These are phyloP conservation scores for Polyporus arcularius DNA, from an alignment of 768 basidiomycete genomes.

Conservation along the genomic window DNA sequence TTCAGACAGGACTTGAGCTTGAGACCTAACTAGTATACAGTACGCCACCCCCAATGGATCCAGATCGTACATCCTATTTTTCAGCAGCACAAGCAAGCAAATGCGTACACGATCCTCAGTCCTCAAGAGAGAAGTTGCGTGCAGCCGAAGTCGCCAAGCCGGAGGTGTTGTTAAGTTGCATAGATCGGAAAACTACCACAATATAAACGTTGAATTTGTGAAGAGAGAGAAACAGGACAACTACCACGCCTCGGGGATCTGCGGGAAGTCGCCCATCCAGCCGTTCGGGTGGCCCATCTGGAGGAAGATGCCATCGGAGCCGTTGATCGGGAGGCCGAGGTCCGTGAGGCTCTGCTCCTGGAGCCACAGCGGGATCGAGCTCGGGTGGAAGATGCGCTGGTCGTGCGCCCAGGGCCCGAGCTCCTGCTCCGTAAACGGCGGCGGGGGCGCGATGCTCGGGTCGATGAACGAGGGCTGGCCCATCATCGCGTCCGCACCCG, in stretches of 20 bases:
- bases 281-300: slow-evolving; percentile 69
- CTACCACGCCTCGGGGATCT: slow-evolving; percentile 87
- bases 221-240: background rate
- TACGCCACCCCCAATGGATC: background rate
- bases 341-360: slow-evolving; percentile 93
- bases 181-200: too few relatives aligned
- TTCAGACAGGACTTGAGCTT: background rate
- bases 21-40: background rate
- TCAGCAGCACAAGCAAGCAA: background rate
- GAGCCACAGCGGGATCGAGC: slow-evolving; percentile 86
- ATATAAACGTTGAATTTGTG: too few relatives aligned
- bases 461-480: slow-evolving; percentile 54
- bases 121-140: background rate
- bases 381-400: slow-evolving; percentile 67
- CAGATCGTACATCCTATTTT: slow-evolving; percentile 1
- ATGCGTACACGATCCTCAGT: too few relatives aligned
- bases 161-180: too few relatives aligned
- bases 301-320: slow-evolving; percentile 88
- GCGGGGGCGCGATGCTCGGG: slow-evolving; percentile 40
- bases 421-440: slow-evolving; percentile 83
- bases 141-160: background rate
- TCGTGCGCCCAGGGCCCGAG: slow-evolving; percentile 49
- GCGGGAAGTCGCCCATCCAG: slow-evolving; percentile 74
- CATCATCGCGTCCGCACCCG: slow-evolving; percentile 45
- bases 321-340: slow-evolving; percentile 88